Conservation (phyloP, 768 basidiomycete genomes). For the Terana coerulea region DNA sequence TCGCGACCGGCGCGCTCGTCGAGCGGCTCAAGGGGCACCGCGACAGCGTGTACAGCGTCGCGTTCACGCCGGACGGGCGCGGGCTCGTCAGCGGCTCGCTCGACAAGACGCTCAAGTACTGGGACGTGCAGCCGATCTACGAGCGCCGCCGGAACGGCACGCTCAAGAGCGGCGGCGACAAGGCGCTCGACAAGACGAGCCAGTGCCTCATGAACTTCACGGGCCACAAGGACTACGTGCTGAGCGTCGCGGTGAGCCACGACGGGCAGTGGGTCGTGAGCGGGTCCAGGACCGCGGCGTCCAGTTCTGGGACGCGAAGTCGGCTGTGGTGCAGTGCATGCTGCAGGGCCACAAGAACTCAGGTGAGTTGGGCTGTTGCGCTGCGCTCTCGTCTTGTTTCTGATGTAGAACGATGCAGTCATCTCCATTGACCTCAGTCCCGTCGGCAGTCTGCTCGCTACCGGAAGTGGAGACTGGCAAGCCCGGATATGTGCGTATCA, state of each 20-base stretch:
- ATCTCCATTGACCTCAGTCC: slow-evolving; percentile 71
- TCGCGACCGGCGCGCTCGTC: slow-evolving; percentile 48
- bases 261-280: slow-evolving; percentile 95
- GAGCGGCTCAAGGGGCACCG: slow-evolving; percentile 58
- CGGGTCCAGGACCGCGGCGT: slow-evolving; percentile 93
- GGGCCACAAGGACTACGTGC: slow-evolving; percentile 87
- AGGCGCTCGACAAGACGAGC: slow-evolving; percentile 47
- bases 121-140: slow-evolving; percentile 45
- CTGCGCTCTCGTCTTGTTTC: neutral
- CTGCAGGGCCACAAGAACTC: slow-evolving; percentile 79
- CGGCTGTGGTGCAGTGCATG: slow-evolving; percentile 85
- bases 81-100: slow-evolving; percentile 85
- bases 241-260: slow-evolving; percentile 77
- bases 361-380: slow-evolving; percentile 34
- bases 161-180: slow-evolving; percentile 31
- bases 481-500: slow-evolving; percentile 61
- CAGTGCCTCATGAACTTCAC: slow-evolving; percentile 79
- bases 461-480: slow-evolving; percentile 69
- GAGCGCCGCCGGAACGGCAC: slow-evolving; percentile 11
- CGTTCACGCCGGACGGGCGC: slow-evolving; percentile 90
- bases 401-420: no score
- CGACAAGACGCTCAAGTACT: slow-evolving; percentile 62
- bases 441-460: slow-evolving; percentile 57
- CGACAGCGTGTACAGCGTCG: slow-evolving; percentile 65
- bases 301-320: slow-evolving; percentile 86